Evolutionary conservation across 768 basidiomycete species (phyloP).

Genomic region (Suillus spraguei): DNA sequence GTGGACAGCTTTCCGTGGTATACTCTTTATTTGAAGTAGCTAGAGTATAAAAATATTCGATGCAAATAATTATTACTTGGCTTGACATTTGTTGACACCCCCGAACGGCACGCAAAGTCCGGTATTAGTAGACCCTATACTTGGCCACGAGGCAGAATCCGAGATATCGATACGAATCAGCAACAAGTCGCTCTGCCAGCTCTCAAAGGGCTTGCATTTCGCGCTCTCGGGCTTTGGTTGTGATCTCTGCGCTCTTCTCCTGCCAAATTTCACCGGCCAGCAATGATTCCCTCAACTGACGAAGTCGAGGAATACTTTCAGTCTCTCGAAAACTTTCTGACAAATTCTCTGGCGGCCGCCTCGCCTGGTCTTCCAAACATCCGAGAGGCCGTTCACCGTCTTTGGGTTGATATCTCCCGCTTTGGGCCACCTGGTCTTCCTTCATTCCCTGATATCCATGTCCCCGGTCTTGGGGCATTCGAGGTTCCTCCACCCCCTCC

Average conservation of each 20-base stretch:
- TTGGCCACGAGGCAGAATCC: slow-evolving; percentile 7
- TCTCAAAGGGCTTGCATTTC: slow-evolving; percentile 9
- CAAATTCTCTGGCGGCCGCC: slow-evolving; percentile 54
- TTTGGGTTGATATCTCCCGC: slow-evolving; percentile 81
- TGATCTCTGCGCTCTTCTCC: neutral
- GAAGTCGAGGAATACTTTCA: slow-evolving; percentile 73
- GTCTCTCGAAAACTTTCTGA: slow-evolving; percentile 64
- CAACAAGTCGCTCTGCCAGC: slow-evolving; percentile 2
- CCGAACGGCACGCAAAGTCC: neutral
- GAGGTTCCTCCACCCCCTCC: slow-evolving; percentile 68
- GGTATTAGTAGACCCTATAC: slow-evolving; percentile 3
- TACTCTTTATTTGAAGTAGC: slow-evolving; percentile 4
- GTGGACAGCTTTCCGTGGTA: slow-evolving; percentile 21
- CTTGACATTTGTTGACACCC: slow-evolving; percentile 4
- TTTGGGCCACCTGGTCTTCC: slow-evolving; percentile 65
- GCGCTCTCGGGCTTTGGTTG: neutral
- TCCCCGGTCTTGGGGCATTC: slow-evolving; percentile 71
- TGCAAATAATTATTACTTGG: neutral
- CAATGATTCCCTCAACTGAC: slow-evolving; percentile 50
- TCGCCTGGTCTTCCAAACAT: slow-evolving; percentile 64
- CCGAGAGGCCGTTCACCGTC: slow-evolving; percentile 63
- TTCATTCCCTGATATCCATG: slow-evolving; percentile 50
- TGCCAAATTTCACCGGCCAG: neutral
- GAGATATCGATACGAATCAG: slow-evolving; percentile 14
- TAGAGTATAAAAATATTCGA: neutral